Conservation (phyloP, 345 rosid species). For the Arabidopsis arenosa region DNA sequence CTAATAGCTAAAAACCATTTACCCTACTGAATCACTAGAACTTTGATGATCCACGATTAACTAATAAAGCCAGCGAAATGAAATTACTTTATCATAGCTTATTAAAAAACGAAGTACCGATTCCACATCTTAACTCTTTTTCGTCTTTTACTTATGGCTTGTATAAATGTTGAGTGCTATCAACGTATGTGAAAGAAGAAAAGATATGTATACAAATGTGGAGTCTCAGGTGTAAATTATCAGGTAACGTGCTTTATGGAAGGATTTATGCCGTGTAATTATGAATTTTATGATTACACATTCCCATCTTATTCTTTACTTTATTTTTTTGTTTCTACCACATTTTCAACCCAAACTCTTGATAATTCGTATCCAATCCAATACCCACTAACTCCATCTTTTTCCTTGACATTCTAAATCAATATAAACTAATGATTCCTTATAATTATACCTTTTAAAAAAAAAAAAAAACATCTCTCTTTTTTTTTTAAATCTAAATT, state of each 20-base stretch:
- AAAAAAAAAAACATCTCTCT: neutral
- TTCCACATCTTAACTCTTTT: neutral
- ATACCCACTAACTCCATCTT: conserved; percentile 17
- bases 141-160: neutral
- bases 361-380: conserved; percentile 9
- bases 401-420: conserved; percentile 17
- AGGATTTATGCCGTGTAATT: conserved; percentile 31
- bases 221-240: conserved; percentile 35
- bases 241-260: conserved; percentile 36
- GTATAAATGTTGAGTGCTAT: conserved; percentile 1
- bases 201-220: neutral
- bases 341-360: conserved; percentile 10
- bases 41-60: neutral
- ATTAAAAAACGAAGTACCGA: neutral
- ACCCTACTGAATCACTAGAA: neutral
- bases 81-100: neutral
- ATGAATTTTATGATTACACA: conserved; percentile 24
- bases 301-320: conserved; percentile 11
- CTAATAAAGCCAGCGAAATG: neutral
- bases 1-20: neutral
- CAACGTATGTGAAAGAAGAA: conserved; percentile 19
- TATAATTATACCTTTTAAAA: neutral
- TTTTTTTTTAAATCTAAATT: neutral
- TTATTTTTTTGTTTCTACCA: neutral
- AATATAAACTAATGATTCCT: conserved; percentile 16